Base-by-base conservation (phyloP, 805 yeast genomes). In the Ogataea trehaloabstinens region DNA sequence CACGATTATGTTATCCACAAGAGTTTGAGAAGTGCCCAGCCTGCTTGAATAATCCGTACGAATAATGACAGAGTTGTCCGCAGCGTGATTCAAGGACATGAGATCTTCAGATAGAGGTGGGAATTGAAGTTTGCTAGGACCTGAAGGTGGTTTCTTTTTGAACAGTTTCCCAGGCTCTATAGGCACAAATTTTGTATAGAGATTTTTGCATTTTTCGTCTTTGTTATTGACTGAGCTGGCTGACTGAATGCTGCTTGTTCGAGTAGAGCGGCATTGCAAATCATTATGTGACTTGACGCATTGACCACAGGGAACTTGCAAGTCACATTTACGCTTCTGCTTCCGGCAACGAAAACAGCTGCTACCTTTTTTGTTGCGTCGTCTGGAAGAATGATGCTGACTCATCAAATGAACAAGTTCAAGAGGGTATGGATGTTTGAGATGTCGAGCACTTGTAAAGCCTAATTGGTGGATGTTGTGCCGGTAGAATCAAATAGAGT, bases 301-400 rank as follows among this genome's bases (percentile, higher is more conserved):
- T 16, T 32, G 27, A 32, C 35, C 35, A 19, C 35, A 32, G 11
- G 35, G 35, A n/a, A 32, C 15, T 21, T 32, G 24, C 13, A 32
- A 21, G 16, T 32, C 35, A 16, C 35, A 32, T 19, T 32, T 32
- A 7, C 35, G 20, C 25, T 32, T 32, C 11, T 13, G 35, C 25
- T 32, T 19, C 20, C 35, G 11, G 16, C 35, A 32, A 10, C 25
- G 35, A n/a, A 20, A 10, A 20, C 35, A 32, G 25, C 35, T 32
- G 35, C 20, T 20, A 8, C 35, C 35, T 18, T 32, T 32, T 21
- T 32, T 32, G 35, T 19, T 32, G 25, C 35, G 35, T 32, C 20
- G 19, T 8, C 24, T 7, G 13, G 35, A 10, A 20, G 35, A 10
- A 11, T 17, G 19, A 11, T 32, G 35, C 24, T 32, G 27, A n/a